phyloP scores from a whole-genome alignment of 306 rosid species.

The Dryas alaskensis region DNA sequence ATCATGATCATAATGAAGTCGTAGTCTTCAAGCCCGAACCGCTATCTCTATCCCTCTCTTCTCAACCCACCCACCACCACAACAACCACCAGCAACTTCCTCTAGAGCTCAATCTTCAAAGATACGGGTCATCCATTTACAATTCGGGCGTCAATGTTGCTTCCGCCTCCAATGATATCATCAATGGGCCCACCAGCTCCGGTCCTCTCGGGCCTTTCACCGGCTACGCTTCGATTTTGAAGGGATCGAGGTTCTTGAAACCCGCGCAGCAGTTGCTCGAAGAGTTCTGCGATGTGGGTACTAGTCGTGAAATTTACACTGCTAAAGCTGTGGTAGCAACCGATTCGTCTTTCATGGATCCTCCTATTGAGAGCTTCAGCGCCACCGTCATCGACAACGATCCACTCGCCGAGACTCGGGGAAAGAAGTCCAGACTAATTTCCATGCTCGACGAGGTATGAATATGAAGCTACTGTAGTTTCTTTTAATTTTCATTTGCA shows the following conservation, averaged over 20 bases:
- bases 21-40: conserved; percentile 67
- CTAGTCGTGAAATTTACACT: conserved; percentile 33
- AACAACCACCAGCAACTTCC: conserved; percentile 20
- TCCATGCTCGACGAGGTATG: conserved; percentile 83
- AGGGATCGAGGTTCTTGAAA: conserved; percentile 69
- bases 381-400: conserved; percentile 10
- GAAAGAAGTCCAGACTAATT: conserved; percentile 56
- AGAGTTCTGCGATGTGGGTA: conserved; percentile 51
- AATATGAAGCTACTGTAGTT: not conserved
- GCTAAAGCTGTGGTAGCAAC: conserved; percentile 22
- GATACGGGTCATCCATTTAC: conserved; percentile 43
- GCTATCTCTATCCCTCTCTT: conserved; percentile 67
- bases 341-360: conserved; percentile 48
- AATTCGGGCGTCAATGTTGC: conserved; percentile 21
- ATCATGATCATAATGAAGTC: conserved; percentile 15
- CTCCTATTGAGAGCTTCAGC: conserved; percentile 34
- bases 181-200: conserved; percentile 28
- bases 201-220: conserved; percentile 65
- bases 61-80: conserved; percentile 18
- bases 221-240: conserved; percentile 64
- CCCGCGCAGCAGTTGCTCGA: conserved; percentile 76
- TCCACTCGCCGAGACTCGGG: conserved; percentile 28
- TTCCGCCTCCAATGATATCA: conserved; percentile 1
- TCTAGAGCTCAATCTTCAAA: conserved; percentile 36
- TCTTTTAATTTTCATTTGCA: not conserved